phyloP scores from a whole-genome alignment of 148 eudicot genomes.

The Oxyria digyna region DNA sequence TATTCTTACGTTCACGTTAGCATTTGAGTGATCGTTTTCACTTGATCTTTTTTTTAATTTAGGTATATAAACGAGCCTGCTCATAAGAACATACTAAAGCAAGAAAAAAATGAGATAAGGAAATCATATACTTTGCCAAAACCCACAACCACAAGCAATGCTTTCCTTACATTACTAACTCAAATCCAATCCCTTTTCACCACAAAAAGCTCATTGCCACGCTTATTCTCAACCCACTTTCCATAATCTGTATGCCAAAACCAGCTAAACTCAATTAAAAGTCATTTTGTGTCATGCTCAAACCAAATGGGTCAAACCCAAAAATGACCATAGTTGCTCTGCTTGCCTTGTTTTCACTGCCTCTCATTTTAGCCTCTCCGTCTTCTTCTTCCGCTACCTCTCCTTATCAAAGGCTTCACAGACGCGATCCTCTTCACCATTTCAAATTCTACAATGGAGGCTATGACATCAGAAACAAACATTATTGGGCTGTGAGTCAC shows the following conservation, averaged over 20 bases:
- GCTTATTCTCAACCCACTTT: conserved; percentile 3
- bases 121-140: conserved; percentile 12
- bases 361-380: conserved; percentile 3
- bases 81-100: background rate
- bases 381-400: conserved; percentile 1
- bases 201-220: conserved; percentile 4
- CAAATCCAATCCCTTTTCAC: conserved; percentile 11
- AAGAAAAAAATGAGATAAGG: background rate
- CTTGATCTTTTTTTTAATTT: too few species aligned
- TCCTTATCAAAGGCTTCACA: conserved; percentile 12
- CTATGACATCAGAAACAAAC: conserved; percentile 44
- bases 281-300: conserved; percentile 19
- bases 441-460: conserved; percentile 38
- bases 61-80: too few species aligned
- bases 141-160: conserved; percentile 64
- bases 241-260: conserved; percentile 7
- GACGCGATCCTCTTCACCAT: conserved; percentile 41
- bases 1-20: too few species aligned
- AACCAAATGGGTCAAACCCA: conserved; percentile 14
- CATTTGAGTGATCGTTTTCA: too few species aligned
- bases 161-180: conserved; percentile 37
- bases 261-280: background rate
- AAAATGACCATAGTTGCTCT: background rate
- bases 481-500: conserved; percentile 82
- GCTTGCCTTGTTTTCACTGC: conserved; percentile 1